Conservation (phyloP, 306 rosid species). For the Cicer pinnatifidum region DNA sequence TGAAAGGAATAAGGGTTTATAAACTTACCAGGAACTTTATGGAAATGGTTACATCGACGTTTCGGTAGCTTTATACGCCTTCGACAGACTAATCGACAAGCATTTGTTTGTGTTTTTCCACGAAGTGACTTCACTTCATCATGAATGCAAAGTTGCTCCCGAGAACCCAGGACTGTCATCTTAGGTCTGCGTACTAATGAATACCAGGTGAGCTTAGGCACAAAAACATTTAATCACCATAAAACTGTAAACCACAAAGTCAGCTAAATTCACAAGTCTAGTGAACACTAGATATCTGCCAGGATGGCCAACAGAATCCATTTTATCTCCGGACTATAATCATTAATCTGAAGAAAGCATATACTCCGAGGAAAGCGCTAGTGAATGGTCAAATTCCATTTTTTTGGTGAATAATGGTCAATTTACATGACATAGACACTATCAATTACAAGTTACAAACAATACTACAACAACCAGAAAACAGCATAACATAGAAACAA, state of each 20-base stretch:
- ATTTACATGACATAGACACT: conserved; percentile 4
- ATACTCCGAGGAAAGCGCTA: background rate
- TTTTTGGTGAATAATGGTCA: background rate
- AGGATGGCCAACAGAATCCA: conserved; percentile 15
- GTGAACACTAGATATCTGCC: conserved; percentile 37
- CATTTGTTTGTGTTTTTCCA: conserved; percentile 80
- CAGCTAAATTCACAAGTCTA: conserved; percentile 4
- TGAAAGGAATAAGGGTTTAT: background rate
- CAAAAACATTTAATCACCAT: conserved; percentile 32
- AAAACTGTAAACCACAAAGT: conserved; percentile 4
- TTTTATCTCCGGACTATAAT: conserved; percentile 15
- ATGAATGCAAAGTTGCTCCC: conserved; percentile 93
- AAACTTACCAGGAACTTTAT: conserved; percentile 60
- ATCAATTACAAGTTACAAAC: background rate
- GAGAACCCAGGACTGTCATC: conserved; percentile 90
- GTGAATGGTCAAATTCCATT: conserved; percentile 3
- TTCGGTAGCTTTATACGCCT: conserved; percentile 47
- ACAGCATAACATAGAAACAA: background rate
- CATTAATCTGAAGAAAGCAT: conserved; percentile 20
- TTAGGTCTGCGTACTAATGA: conserved; percentile 71
- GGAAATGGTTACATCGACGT: conserved; percentile 58
- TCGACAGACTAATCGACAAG: conserved; percentile 69
- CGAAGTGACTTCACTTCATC: conserved; percentile 77
- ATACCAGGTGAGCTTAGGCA: conserved; percentile 35
- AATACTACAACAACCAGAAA: conserved; percentile 24